Evolutionary conservation across 768 basidiomycete species (phyloP), one percentile per base, ranked within the genome.

Genomic region (Tephrocybe sp.): DNA sequence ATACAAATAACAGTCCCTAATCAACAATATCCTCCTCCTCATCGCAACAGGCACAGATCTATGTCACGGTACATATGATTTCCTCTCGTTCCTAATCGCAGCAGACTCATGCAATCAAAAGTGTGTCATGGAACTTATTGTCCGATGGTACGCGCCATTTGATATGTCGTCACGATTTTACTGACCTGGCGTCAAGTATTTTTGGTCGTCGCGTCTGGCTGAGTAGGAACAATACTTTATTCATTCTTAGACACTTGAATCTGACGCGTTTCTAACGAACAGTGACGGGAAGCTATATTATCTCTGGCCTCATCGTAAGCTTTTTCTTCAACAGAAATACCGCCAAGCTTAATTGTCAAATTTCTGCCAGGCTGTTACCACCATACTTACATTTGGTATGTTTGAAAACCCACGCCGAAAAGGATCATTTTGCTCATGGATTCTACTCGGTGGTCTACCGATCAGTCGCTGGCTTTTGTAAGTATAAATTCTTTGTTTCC

Each of bases 191-290:
- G 17, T 40, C 3, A 53, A 67, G 66, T 39, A 51, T 66, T 26
- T 65, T 63, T 48, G 60, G 53, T 9, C 51, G 60, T 30, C 59
- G 66, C 17, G 66, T 65, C 11, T 67, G 62, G 62, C 45, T 62
- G n/a, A 52, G 66, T 65, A 46, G 33, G 65, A 16, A 17, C 12
- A n/a, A n/a, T n/a, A n/a, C n/a, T n/a, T n/a, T 49, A 14, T 2
- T 23, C 47, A 14, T 11, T 11, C 30, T 34, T 38, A 34, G 12
- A 14, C 11, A 19, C 38, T 48, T 2, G 30, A 39, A 48, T n/a
- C 12, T 19, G 19, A 23, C 19, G 7, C 31, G 20, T 38, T 48
- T 14, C 20, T 1, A n/a, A 39, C 13, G 7, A 6, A 31, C 12
- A 65, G 64, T 65, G 48, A 54, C 62, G 16, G 35, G 52, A 30